Conservation (phyloP, 1,284 basidiomycete species). For the Prillingera fragicola region DNA sequence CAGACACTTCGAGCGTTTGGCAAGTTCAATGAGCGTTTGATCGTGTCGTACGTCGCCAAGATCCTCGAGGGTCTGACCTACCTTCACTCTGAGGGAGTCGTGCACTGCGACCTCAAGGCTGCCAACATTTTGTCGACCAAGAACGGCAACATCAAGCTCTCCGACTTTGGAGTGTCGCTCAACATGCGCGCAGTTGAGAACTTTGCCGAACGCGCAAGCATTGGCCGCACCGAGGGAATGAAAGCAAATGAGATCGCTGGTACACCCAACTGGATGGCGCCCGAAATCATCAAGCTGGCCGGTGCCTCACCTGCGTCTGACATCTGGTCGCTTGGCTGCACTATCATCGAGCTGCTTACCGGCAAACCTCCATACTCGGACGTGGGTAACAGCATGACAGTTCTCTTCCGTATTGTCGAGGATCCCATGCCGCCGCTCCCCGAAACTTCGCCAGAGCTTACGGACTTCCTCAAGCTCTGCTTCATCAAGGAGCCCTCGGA, state of each 20-base stretch:
- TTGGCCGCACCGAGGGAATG: conserved; percentile 15
- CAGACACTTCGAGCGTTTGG: conserved; percentile 88
- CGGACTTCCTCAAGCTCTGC: conserved; percentile 73
- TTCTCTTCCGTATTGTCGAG: conserved; percentile 94
- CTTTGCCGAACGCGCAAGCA: conserved; percentile 57
- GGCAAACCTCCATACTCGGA: conserved; percentile 87
- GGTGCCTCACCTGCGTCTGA: conserved; percentile 56
- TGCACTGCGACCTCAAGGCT: conserved; percentile 55
- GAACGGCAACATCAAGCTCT: conserved; percentile 53
- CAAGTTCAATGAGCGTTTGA: conserved; percentile 79
- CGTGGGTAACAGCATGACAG: conserved; percentile 80
- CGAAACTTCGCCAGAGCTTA: conserved; percentile 63
- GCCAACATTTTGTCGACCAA: conserved; percentile 57
- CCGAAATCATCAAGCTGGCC: conserved; percentile 76
- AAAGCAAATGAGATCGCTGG: conserved; percentile 59
- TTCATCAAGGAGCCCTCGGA: conserved; percentile 79
- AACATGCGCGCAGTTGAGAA: conserved; percentile 57
- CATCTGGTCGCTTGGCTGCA: conserved; percentile 87
- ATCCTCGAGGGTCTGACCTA: conserved; percentile 89
- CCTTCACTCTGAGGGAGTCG: conserved; percentile 67
- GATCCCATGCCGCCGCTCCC: conserved; percentile 82
- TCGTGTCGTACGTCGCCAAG: conserved; percentile 84
- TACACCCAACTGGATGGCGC: conserved; percentile 98
- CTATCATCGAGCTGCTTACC: conserved; percentile 85
- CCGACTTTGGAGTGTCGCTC: conserved; percentile 56